These are phyloP conservation scores for Termitomyces eurrhizus DNA, from an alignment of 768 basidiomycete genomes.

Conservation along the genomic window DNA sequence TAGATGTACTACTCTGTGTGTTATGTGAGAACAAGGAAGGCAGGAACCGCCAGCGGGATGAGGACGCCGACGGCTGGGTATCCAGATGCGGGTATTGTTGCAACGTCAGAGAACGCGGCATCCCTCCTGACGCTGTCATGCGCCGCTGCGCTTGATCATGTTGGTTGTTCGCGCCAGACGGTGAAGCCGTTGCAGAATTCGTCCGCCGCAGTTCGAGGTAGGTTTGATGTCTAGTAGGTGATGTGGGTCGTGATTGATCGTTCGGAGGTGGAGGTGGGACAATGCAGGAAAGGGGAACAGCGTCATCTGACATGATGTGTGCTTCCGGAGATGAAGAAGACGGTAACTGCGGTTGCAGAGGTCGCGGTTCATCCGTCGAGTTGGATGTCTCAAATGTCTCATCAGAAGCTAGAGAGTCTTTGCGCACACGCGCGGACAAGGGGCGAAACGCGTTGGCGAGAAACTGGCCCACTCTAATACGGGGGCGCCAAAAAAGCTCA, in stretches of 20 bases:
- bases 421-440: conserved; percentile 32
- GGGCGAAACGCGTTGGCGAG: conserved; percentile 53
- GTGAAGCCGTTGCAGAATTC: conserved; percentile 1
- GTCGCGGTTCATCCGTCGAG: conserved; percentile 17
- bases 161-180: not conserved
- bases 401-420: conserved; percentile 32
- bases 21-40: conserved; percentile 43
- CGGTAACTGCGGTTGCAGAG: conserved; percentile 1
- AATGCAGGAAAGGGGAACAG: conserved; percentile 20
- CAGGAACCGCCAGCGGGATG: conserved; percentile 47
- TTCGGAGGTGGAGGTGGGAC: conserved; percentile 11
- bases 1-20: conserved; percentile 18
- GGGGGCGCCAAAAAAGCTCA: conserved; percentile 25
- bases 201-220: conserved; percentile 6
- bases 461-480: conserved; percentile 50
- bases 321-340: conserved; percentile 24
- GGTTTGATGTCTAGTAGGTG: conserved; percentile 16
- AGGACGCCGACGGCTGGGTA: conserved; percentile 4
- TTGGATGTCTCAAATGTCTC: conserved; percentile 18
- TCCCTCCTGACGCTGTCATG: conserved; percentile 16
- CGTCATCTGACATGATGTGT: conserved; percentile 13
- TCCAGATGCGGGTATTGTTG: conserved; percentile 8
- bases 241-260: conserved; percentile 12
- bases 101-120: not conserved
- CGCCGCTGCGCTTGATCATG: conserved; percentile 3